A percentile compares a stretch with the other conserved stretches of the same genome.
Evolutionary conservation across 805 yeast genomes (phyloP).

Genomic region (Starmera caribaea): DNA sequence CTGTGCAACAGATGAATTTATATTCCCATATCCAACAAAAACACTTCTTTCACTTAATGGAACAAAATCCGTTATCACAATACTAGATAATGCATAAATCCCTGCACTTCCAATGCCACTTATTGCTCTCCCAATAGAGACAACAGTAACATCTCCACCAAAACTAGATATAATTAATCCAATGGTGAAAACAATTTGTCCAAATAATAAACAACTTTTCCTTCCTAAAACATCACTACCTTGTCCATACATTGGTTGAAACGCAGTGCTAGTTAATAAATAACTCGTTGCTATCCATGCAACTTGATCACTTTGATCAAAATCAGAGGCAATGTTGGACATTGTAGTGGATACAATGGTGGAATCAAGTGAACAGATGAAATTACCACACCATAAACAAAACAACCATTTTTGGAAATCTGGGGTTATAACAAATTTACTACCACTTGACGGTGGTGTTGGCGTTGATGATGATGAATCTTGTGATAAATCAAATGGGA

Average conservation of each 20-base stretch:
- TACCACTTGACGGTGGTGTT: neutral
- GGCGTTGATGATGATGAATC: too few relatives aligned
- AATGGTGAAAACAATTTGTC: constrained; percentile 33
- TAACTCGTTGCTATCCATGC: constrained; percentile 72
- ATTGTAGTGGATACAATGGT: constrained; percentile 53
- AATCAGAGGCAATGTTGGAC: constrained; percentile 48
- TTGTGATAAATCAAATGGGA: too few relatives aligned
- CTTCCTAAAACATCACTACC: constrained; percentile 59
- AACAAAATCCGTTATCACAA: constrained; percentile 46
- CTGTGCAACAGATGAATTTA: constrained; percentile 29
- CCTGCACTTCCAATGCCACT: constrained; percentile 58
- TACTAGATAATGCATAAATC: constrained; percentile 38
- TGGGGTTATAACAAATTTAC: neutral
- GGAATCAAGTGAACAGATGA: constrained; percentile 48
- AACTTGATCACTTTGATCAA: constrained; percentile 39
- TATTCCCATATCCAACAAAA: constrained; percentile 40
- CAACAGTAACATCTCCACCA: constrained; percentile 30
- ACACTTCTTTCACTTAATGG: constrained; percentile 43
- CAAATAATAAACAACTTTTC: constrained; percentile 31
- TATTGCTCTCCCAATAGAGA: constrained; percentile 40
- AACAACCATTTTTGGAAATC: constrained; percentile 1
- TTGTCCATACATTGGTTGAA: constrained; percentile 68
- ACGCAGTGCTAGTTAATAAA: constrained; percentile 58
- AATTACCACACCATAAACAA: constrained; percentile 34
- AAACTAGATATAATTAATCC: constrained; percentile 36